A percentile compares a stretch with the other conserved stretches of the same genome.
These are phyloP conservation scores for Posidonia oceanica DNA, from an alignment of 116 monocot genomes.

Conservation along the genomic window DNA sequence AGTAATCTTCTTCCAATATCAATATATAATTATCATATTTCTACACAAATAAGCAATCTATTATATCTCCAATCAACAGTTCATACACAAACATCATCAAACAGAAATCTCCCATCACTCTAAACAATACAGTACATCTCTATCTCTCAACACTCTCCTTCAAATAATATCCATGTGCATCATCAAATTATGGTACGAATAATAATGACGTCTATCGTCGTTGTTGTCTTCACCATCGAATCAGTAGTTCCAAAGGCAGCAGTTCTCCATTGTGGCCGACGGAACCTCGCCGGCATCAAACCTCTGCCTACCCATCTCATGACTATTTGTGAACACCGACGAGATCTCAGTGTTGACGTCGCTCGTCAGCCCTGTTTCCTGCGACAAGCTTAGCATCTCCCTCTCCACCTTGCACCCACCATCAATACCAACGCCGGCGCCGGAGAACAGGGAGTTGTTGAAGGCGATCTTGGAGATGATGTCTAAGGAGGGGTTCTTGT, in stretches of 20 bases:
- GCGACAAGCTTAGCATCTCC: slow-evolving; percentile 17
- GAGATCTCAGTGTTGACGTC: slow-evolving; percentile 10
- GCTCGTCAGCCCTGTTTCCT: slow-evolving; percentile 35
- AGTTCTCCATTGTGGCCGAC: neutral
- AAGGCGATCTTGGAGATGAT: slow-evolving; percentile 6
- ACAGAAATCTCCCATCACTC: too few relatives aligned
- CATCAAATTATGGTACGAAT: neutral
- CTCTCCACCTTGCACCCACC: slow-evolving; percentile 4
- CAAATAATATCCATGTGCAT: neutral
- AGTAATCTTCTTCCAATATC: too few relatives aligned
- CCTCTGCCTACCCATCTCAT: neutral
- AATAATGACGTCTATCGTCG: neutral
- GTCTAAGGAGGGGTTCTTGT: neutral
- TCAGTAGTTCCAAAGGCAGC: slow-evolving; percentile 3
- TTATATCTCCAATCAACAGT: too few relatives aligned
- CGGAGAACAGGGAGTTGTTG: neutral
- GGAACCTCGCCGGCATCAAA: neutral
- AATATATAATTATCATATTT: too few relatives aligned
- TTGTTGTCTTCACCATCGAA: neutral
- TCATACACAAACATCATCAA: too few relatives aligned
- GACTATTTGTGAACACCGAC: neutral
- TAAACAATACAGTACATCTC: too few relatives aligned
- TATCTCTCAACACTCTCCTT: too few relatives aligned
- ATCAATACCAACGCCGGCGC: neutral
- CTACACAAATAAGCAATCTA: too few relatives aligned